Conservation (phyloP, 192 early-diverging fungal genomes). For the Coemansia sp. region DNA sequence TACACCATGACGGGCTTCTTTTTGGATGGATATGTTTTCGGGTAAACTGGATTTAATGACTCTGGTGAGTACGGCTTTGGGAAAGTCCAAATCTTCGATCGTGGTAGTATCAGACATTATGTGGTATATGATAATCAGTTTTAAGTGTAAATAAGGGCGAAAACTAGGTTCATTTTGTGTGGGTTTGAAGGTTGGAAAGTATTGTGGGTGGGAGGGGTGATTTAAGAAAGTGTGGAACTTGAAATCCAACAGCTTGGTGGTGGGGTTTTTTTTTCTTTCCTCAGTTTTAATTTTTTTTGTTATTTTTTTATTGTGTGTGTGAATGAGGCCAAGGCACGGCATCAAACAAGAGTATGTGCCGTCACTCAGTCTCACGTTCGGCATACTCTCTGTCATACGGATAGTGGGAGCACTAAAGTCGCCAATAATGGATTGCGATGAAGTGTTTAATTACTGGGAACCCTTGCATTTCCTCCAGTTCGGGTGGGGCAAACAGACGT, state of each 20-base stretch:
- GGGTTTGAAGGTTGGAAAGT: background rate
- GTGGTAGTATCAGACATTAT: constrained; percentile 10
- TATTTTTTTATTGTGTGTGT: background rate
- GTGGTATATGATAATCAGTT: background rate
- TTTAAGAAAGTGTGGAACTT: background rate
- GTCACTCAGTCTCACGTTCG: constrained; percentile 24
- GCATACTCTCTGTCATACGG: constrained; percentile 29
- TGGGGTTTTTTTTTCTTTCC: background rate
- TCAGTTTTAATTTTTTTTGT: background rate
- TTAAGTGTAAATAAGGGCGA: background rate
- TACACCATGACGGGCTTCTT: constrained; percentile 40
- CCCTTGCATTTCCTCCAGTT: constrained; percentile 85
- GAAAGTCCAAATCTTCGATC: constrained; percentile 48
- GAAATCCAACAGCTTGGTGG: too few relatives aligned
- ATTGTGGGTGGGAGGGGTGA: background rate
- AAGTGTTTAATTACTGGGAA: constrained; percentile 98
- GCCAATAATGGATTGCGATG: constrained; percentile 56
- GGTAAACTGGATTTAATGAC: constrained; percentile 44
- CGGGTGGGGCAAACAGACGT: constrained; percentile 87
- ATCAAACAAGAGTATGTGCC: constrained; percentile 17
- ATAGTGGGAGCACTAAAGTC: constrained; percentile 30
- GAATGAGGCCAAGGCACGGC: background rate
- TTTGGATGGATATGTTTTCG: constrained; percentile 47
- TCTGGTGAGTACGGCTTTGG: constrained; percentile 43
- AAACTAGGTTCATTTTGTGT: background rate